These are phyloP conservation scores for Carex sylvatica DNA, from an alignment of 202 grass and related monocot species.

Conservation along the genomic window DNA sequence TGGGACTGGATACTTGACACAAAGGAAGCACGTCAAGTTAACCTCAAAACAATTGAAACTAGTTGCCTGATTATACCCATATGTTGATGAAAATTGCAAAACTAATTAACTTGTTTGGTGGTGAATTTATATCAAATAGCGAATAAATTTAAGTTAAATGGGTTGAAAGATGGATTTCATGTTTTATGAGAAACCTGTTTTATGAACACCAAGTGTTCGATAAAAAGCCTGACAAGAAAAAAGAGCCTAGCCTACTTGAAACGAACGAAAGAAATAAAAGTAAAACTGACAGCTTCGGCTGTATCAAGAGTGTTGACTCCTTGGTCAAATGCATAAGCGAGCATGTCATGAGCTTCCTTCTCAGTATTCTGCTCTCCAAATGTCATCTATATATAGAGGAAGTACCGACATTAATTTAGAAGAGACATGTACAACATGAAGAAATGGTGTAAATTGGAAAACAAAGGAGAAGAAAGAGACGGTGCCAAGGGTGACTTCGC, in stretches of 20 bases:
- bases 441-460: not conserved
- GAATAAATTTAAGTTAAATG: too few relatives aligned
- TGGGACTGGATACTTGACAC: conserved; percentile 72
- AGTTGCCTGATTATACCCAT: not conserved
- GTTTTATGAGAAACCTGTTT: not conserved
- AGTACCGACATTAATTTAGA: not conserved
- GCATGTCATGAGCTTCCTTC: conserved; percentile 75
- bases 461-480: conserved; percentile 30
- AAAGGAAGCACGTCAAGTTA: not conserved
- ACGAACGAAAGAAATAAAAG: not conserved
- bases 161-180: not conserved
- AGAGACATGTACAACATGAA: not conserved
- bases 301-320: conserved; percentile 80
- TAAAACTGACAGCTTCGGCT: conserved; percentile 54
- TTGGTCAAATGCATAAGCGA: conserved; percentile 60
- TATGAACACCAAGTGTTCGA: not conserved
- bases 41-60: not conserved
- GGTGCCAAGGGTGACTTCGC: conserved; percentile 78
- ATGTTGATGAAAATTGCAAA: not conserved
- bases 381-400: conserved; percentile 54
- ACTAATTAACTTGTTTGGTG: not conserved
- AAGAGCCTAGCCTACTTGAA: not conserved
- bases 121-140: not conserved
- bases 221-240: not conserved
- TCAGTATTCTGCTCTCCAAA: conserved; percentile 95